Evolutionary conservation across 1,284 basidiomycete species (phyloP), one percentile per base, ranked within the genome.

Genomic region (Trametes hirsuta): DNA sequence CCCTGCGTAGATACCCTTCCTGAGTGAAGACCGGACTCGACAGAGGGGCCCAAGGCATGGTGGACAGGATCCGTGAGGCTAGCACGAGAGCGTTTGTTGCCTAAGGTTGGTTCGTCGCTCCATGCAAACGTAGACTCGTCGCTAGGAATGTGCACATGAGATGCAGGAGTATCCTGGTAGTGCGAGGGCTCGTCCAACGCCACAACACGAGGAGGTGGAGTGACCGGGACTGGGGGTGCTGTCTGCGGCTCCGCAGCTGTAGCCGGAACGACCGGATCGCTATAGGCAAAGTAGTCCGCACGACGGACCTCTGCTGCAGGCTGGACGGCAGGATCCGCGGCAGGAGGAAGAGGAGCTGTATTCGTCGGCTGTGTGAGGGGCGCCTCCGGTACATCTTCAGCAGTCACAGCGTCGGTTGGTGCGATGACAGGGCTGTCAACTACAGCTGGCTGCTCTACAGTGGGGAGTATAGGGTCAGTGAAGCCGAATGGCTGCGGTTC

Each of bases 271-370:
- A 47, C 40, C 5, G 58, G 50, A 59, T 73, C 70, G 15, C 64
- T 60, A 62, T 58, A 70, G 0, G 71, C 62, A 59, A 70, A 71
- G 45, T 63, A 65, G 36, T 71, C 70, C 3, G 67, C 58, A 10
- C 62, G 64, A 10, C 34, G 51, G 14, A 66, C 64, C 44, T 66
- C 63, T 9, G 54, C 35, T 2, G 44, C 30, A 4, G 55, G 49
- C n/a, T 51, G 65, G 0, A 11, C 56, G 1, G 48, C 46, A 34
- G 62, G 55, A 14, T 64, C 58, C 1, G 40, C 37, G 11, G 64
- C 40, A 30, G 52, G 59, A 8, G 44, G 37, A 9, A 53, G 54
- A 18, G 55, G 44, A 35, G 39, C n/a, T 1, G 45, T 6, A 9
- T 57, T 54, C 15, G 47, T 48, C 1, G 57, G 57, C 22, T 63